Evolutionary conservation across 2,329 filamentous ascomycete species (phyloP), one percentile per base, ranked within the genome.

Genomic region (Paraconiothyrium sp.): DNA sequence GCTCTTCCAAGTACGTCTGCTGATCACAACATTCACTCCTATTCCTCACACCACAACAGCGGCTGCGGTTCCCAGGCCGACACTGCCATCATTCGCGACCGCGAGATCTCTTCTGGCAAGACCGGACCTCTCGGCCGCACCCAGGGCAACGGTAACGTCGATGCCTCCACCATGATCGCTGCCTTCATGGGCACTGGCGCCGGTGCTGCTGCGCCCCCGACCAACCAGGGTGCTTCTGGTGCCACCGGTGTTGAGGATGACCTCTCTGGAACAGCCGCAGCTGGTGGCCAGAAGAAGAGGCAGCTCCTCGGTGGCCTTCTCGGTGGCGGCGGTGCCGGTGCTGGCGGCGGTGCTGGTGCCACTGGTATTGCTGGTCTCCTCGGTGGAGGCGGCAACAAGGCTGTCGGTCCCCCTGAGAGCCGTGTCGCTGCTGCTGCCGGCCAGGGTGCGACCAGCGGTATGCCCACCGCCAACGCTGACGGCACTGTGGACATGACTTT

Each of bases 21-120:
- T 43, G 14, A 24, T 10, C 34, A 44, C 13, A 7, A 41, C 20
- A 52, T 34, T 34, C 30, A 20, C 44, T 2, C 9, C 27, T 8
- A 34, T 54, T 54, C 59, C 68, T 75, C 57, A 76, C 59, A 8
- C 13, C 35, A 2, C 9, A 11, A 4, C 34, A 76, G 74, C 60
- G 70, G 78, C 51, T 91, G 89, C 72, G 89, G 89, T 62, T 85
- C 88, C 16, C 85, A 91, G 74, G 87, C 85, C 60, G 89, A 91
- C 74, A 91, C 89, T 20, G 83, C 88, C 72, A 90, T 91, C 79
- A 90, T 91, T 75, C 85, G 88, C 24, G 81, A 87, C 67, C 77
- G 81, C 11, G 89, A 90, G 73, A 83, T 91, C 50, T 77, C 80
- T 43, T 84, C 80, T 54, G 81, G 79, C 68, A 81, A 84, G 66